Evolutionary conservation across 2,329 filamentous ascomycete species (phyloP).

Genomic region (Sphaerulina musiva): DNA sequence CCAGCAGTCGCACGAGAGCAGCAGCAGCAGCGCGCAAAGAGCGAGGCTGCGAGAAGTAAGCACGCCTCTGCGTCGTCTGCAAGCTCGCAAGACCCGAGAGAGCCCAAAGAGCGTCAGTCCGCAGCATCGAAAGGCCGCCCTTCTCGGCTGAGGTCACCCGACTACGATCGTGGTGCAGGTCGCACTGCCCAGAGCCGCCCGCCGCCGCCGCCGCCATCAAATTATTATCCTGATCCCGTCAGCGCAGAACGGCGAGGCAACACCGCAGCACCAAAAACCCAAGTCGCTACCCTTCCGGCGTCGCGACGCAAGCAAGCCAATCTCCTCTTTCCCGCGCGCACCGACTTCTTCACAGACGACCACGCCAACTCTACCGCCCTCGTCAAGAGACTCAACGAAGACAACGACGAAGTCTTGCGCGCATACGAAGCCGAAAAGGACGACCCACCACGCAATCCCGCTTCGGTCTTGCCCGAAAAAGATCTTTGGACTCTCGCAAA

Average conservation of each 20-base stretch:
- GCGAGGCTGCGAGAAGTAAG: slow-evolving; percentile 1
- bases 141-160: slow-evolving; percentile 16
- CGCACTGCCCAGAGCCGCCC: slow-evolving; percentile 4
- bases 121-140: slow-evolving; percentile 8
- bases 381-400: slow-evolving; percentile 22
- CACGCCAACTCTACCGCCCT: slow-evolving; percentile 12
- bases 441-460: slow-evolving; percentile 27
- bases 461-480: slow-evolving; percentile 18
- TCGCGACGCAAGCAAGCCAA: slow-evolving; percentile 20
- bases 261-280: background rate
- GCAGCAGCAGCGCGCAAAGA: background rate
- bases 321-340: slow-evolving; percentile 12
- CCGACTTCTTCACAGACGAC: slow-evolving; percentile 12
- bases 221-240: background rate
- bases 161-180: slow-evolving; percentile 8
- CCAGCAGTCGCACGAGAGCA: background rate
- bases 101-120: slow-evolving; percentile 6
- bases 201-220: background rate
- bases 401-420: slow-evolving; percentile 22
- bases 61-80: slow-evolving; percentile 3
- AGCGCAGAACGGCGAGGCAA: background rate
- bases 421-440: slow-evolving; percentile 30
- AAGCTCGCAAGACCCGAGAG: slow-evolving; percentile 1
- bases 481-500: slow-evolving; percentile 15
- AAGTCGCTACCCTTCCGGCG: slow-evolving; percentile 5